Evolutionary conservation across 306 rosid genomes (phyloP), one percentile per base, ranked within the genome.

Genomic region (Sicyos baderoa): DNA sequence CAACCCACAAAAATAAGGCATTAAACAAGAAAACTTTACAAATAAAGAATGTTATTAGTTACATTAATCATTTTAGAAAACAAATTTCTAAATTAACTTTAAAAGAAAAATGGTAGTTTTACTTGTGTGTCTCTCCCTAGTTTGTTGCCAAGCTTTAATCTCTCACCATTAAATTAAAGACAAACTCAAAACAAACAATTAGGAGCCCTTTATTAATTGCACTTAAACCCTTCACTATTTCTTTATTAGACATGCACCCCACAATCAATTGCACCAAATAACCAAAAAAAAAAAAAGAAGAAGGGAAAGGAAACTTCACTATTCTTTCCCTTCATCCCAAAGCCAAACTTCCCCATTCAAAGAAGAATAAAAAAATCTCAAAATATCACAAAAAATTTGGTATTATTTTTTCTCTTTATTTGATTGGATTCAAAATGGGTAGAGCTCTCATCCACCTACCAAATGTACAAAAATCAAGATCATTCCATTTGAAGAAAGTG

Each of bases 401-500:
- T 50, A 1, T 49, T 49, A 4, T 50, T 50, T 16, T 50, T 50
- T 16, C 17, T 29, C 13, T 15, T 59, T 9, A 25, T 7, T 8
- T 27, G 44, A 35, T 75, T 19, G 52, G 18, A 35, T 59, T 51
- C 73, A 82, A 72, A n/a, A 90, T 93, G 96, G 91, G 85, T 85
- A 78, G 91, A 25, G 78, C 90, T 44, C 79, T 86, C 44, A 25
- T 74, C 35, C 76, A 78, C 21, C 85, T 78, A 74, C 15, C 29
- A 13, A 82, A 81, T 73, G 68, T 88, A 80, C 96, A 86, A 68
- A 87, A 90, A 66, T 73, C 84, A 0, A 82, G 29, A 78, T 90
- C 99, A 23, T 94, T 94, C 76, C 83, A 85, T 64, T 54, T 90
- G n/a, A 84, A 74, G 47, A 86, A 47, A 79, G 84, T 86, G 90